A percentile compares a stretch with the other conserved stretches of the same genome.
phyloP scores from a whole-genome alignment of 371 early-diverging fungal genomes.

The Rhizopus stolonifer region DNA sequence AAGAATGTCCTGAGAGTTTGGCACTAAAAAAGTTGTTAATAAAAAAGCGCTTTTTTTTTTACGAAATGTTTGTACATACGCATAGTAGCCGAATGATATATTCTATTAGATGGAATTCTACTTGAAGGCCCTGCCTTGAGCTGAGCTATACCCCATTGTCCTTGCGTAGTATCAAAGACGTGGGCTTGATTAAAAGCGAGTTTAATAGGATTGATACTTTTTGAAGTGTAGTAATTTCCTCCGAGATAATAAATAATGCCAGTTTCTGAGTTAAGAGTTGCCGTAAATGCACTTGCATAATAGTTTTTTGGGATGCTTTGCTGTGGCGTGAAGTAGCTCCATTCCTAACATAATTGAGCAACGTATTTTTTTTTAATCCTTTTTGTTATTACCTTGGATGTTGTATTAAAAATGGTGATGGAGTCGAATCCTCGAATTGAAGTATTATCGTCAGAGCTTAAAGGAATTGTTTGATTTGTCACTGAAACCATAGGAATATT shows the following conservation, averaged over 20 bases:
- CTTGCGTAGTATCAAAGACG: slow-evolving; percentile 3
- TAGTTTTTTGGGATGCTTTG: background rate
- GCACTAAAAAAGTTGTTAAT: slow-evolving; percentile 4
- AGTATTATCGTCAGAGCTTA: background rate
- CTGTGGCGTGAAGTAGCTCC: background rate
- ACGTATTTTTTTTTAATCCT: background rate
- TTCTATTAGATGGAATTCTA: slow-evolving; percentile 1
- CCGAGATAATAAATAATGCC: slow-evolving; percentile 9
- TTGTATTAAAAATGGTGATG: background rate
- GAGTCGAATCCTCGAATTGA: background rate
- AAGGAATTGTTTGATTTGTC: background rate
- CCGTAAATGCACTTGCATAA: slow-evolving; percentile 1
- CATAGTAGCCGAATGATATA: slow-evolving; percentile 3
- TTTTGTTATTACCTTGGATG: background rate
- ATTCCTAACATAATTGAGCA: background rate
- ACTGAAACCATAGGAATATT: background rate
- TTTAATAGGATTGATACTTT: background rate
- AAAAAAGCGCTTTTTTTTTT: too few relatives aligned
- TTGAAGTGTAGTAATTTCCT: slow-evolving; percentile 2
- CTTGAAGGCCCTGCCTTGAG: background rate
- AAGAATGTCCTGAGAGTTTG: slow-evolving; percentile 12
- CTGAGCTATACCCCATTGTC: background rate
- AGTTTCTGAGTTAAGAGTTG: background rate
- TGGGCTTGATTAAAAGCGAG: background rate
- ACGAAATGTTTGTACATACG: background rate